These are phyloP conservation scores for Plasmodium vinckei DNA, from an alignment of 169 alveolate genomes.

Conservation along the genomic window DNA sequence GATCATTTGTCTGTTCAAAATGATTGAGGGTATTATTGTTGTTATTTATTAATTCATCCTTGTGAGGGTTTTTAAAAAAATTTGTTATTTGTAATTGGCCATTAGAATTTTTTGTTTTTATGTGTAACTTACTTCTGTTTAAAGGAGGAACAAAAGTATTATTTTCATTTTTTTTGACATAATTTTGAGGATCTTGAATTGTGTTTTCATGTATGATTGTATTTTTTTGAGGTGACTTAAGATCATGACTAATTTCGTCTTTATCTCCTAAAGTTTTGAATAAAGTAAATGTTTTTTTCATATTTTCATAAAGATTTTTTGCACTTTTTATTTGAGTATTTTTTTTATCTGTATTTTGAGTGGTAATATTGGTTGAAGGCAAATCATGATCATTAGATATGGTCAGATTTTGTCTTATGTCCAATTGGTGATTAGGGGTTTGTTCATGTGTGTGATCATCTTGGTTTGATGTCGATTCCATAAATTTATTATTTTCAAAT, in stretches of 20 bases:
- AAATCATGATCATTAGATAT: too few relatives aligned
- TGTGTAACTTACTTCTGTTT: constrained; percentile 4
- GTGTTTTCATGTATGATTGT: too few relatives aligned
- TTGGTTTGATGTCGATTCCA: too few relatives aligned
- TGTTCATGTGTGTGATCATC: too few relatives aligned
- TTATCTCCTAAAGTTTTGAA: constrained; percentile 3
- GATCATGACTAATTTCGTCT: too few relatives aligned
- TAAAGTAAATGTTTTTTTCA: constrained; percentile 48
- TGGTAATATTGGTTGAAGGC: background rate
- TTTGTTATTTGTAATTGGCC: constrained; percentile 43
- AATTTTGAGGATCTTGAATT: background rate
- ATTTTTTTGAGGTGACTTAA: too few relatives aligned
- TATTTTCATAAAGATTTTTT: constrained; percentile 45
- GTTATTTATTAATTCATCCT: too few relatives aligned
- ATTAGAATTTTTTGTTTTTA: background rate
- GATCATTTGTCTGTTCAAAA: too few relatives aligned
- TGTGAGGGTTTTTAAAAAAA: constrained; percentile 30
- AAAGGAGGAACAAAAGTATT: constrained; percentile 10
- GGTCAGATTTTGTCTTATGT: too few relatives aligned
- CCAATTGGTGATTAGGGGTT: too few relatives aligned
- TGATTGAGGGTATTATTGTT: too few relatives aligned
- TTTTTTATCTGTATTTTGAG: background rate
- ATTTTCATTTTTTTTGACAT: background rate
- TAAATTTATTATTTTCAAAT: too few relatives aligned
- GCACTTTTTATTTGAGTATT: constrained; percentile 34